A percentile compares a stretch with the other conserved stretches of the same genome.
phyloP scores from a whole-genome alignment of 208 protist genomes.

The Crithidia bombi region DNA sequence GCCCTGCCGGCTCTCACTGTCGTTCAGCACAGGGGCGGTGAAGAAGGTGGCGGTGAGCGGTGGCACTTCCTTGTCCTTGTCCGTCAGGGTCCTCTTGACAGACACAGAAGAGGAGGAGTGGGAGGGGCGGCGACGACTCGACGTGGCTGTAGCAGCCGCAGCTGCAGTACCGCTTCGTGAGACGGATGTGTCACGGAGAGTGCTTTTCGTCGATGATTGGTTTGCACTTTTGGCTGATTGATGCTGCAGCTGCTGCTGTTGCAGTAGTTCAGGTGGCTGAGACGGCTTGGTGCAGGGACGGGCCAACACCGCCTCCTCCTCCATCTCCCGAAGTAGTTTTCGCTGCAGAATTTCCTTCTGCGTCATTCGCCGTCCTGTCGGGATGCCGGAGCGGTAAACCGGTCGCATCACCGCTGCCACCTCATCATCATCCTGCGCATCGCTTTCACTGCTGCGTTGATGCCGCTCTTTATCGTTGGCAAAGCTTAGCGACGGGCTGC shows the following conservation, averaged over 20 bases:
- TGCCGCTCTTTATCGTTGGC: neutral
- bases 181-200: too few relatives aligned
- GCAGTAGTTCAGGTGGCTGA: neutral
- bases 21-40: neutral
- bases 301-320: neutral
- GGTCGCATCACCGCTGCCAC: slow-evolving; percentile 6
- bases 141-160: neutral
- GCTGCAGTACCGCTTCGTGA: too few relatives aligned
- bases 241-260: slow-evolving; percentile 1
- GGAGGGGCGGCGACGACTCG: neutral
- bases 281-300: neutral
- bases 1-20: neutral
- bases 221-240: too few relatives aligned
- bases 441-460: neutral
- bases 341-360: slow-evolving; percentile 7
- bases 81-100: too few relatives aligned
- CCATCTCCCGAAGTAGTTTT: neutral
- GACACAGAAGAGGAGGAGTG: too few relatives aligned
- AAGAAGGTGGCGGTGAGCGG: neutral
- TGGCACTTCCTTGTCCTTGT: neutral
- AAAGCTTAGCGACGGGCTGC: slow-evolving; percentile 3
- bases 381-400: neutral
- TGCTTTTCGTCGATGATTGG: too few relatives aligned
- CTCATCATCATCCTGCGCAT: neutral
- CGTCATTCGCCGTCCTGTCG: slow-evolving; percentile 13